These are phyloP conservation scores for Orychophragmus violaceus DNA, from an alignment of 345 rosid species.

Conservation along the genomic window DNA sequence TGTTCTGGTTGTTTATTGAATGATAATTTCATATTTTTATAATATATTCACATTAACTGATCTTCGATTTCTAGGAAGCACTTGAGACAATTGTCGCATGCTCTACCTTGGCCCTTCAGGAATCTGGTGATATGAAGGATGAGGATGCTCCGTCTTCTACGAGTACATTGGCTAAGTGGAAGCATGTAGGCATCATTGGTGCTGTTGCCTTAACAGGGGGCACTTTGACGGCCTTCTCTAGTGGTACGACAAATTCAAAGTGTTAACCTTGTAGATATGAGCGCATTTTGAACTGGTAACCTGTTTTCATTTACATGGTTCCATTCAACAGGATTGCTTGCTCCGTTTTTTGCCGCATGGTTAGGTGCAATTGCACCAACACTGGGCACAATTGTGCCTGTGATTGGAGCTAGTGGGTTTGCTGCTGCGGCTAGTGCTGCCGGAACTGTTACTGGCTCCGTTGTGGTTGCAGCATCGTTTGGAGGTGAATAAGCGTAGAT, in stretches of 20 bases:
- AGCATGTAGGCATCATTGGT: conserved; percentile 95
- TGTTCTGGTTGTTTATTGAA: neutral
- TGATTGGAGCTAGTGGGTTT: conserved; percentile 95
- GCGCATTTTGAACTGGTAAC: neutral
- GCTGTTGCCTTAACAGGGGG: conserved; percentile 99
- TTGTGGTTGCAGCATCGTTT: conserved; percentile 98
- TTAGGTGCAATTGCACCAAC: conserved; percentile 92
- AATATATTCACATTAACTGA: neutral
- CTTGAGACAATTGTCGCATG: conserved; percentile 82
- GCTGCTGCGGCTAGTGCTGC: conserved; percentile 98
- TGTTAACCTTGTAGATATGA: neutral
- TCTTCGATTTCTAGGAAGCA: conserved; percentile 28
- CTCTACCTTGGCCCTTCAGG: conserved; percentile 84
- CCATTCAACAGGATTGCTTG: conserved; percentile 71
- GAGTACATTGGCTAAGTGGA: conserved; percentile 74
- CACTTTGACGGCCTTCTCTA: conserved; percentile 87
- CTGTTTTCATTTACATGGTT: neutral
- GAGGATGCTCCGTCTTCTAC: conserved; percentile 39
- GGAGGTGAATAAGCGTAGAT: conserved; percentile 67
- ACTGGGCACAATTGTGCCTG: conserved; percentile 81
- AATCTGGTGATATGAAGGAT: conserved; percentile 51
- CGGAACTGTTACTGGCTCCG: conserved; percentile 95
- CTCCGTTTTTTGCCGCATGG: conserved; percentile 99
- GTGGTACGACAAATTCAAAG: conserved; percentile 45
- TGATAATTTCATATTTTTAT: neutral